phyloP scores from a whole-genome alignment of 768 basidiomycete genomes.

The Coprinopsis sp. region DNA sequence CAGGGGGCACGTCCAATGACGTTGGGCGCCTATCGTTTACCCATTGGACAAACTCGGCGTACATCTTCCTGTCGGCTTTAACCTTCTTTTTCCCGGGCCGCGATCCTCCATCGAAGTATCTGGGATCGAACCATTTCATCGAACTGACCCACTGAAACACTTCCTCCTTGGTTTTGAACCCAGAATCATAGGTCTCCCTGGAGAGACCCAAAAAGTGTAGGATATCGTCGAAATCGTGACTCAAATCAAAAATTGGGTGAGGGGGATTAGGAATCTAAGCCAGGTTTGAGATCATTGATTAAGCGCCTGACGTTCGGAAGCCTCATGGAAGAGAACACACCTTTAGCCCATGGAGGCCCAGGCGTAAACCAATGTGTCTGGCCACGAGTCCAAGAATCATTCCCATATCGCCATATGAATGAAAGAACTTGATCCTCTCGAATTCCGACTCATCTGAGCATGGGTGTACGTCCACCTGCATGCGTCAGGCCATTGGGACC shows the following conservation, averaged over 20 bases:
- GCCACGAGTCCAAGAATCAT: constrained; percentile 62
- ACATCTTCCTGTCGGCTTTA: constrained; percentile 50
- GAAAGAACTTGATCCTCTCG: constrained; percentile 49
- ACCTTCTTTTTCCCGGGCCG: constrained; percentile 40
- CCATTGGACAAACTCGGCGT: constrained; percentile 52
- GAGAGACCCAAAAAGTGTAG: constrained; percentile 55
- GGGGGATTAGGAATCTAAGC: constrained; percentile 35
- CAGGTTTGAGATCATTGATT: not conserved
- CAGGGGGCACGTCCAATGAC: too few species aligned
- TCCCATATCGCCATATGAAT: constrained; percentile 67
- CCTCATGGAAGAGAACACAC: constrained; percentile 26
- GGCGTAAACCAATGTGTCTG: constrained; percentile 43
- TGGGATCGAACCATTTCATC: constrained; percentile 49
- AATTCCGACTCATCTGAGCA: constrained; percentile 47
- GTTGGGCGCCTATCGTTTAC: too few species aligned
- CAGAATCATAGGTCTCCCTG: constrained; percentile 43
- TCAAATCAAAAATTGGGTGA: constrained; percentile 46
- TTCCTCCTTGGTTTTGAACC: constrained; percentile 51
- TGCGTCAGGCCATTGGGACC: not conserved
- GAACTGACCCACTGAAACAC: constrained; percentile 55
- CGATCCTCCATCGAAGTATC: constrained; percentile 27
- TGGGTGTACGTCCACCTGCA: constrained; percentile 60
- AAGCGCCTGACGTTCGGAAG: not conserved
- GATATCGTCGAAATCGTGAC: constrained; percentile 44
- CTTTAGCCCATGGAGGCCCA: constrained; percentile 56